Percentiles rank a stretch among this genome's conserved stretches.
Conservation (phyloP, 2,329 filamentous ascomycete genomes). For the Neonectria sp. region DNA sequence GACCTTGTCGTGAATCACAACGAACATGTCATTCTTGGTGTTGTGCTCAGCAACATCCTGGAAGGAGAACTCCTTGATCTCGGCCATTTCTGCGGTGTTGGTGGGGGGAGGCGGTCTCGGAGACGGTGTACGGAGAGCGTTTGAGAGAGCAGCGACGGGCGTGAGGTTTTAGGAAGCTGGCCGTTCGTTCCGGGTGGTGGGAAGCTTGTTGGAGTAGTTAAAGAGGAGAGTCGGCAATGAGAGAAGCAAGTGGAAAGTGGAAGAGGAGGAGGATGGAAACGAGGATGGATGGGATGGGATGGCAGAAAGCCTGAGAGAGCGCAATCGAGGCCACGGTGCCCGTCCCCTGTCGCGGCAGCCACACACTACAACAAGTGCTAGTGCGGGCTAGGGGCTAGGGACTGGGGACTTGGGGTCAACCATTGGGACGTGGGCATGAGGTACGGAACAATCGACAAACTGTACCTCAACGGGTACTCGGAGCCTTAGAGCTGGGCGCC, state of each 20-base stretch:
- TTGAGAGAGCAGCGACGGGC: slow-evolving; percentile 16
- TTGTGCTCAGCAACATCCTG: slow-evolving; percentile 88
- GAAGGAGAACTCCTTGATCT: slow-evolving; percentile 75
- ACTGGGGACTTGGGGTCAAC: slow-evolving; percentile 9
- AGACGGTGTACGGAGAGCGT: slow-evolving; percentile 3
- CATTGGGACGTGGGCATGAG: slow-evolving; percentile 6
- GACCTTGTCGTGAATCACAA: slow-evolving; percentile 97
- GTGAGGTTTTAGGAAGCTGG: slow-evolving; percentile 21
- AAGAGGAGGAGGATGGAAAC: slow-evolving; percentile 30
- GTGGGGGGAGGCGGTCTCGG: slow-evolving; percentile 32
- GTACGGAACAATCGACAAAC: not conserved
- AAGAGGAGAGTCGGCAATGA: not conserved
- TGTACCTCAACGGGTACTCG: not conserved
- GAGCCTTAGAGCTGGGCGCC: not conserved
- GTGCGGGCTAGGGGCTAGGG: slow-evolving; percentile 8
- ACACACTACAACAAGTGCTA: slow-evolving; percentile 8
- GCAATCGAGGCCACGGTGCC: slow-evolving; percentile 28
- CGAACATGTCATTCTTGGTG: slow-evolving; percentile 93
- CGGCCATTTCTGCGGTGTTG: slow-evolving; percentile 46
- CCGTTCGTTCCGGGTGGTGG: slow-evolving; percentile 33
- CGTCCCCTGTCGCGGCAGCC: slow-evolving; percentile 36
- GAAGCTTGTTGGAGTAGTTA: slow-evolving; percentile 12
- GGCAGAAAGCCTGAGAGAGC: slow-evolving; percentile 29
- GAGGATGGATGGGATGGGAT: slow-evolving; percentile 30
- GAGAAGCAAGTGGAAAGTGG: slow-evolving; percentile 15